These are phyloP conservation scores for Claviceps arundinis DNA, from an alignment of 2,329 filamentous ascomycete species.

Conservation along the genomic window DNA sequence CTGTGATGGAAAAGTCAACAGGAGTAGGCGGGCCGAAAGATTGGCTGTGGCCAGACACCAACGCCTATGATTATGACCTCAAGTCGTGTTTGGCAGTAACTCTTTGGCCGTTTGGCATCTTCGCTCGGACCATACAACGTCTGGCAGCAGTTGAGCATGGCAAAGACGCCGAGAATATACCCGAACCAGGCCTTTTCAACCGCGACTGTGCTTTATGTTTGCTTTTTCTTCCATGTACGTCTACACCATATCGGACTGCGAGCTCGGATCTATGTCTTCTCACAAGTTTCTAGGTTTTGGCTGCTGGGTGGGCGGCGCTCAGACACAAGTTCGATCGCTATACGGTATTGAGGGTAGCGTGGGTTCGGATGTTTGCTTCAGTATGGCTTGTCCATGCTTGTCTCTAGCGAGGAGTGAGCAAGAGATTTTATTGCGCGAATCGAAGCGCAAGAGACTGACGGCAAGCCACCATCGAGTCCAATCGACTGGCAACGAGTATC, in stretches of 20 bases:
- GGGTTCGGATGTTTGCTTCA: conserved; percentile 12
- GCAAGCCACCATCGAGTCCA: conserved; percentile 3
- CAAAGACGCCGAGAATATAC: conserved; percentile 8
- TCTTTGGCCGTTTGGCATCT: conserved; percentile 15
- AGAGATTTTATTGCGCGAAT: conserved; percentile 20
- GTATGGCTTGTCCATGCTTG: conserved; percentile 16
- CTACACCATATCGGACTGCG: background rate
- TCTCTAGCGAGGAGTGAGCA: conserved; percentile 18
- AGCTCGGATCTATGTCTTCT: background rate
- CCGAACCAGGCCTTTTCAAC: conserved; percentile 10
- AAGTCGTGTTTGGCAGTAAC: conserved; percentile 6
- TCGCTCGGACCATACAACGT: conserved; percentile 15
- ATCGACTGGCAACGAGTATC: conserved; percentile 10
- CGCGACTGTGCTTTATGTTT: conserved; percentile 13
- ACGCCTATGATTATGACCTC: background rate
- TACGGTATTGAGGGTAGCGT: conserved; percentile 19
- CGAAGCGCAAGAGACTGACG: conserved; percentile 5
- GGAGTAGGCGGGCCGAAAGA: conserved; percentile 3
- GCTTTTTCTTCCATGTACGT: conserved; percentile 18
- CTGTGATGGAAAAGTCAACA: conserved; percentile 11
- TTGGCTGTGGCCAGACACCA: conserved; percentile 9
- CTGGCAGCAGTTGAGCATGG: conserved; percentile 12
- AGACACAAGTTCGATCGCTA: conserved; percentile 17
- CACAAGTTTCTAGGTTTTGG: conserved; percentile 17
- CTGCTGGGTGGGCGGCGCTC: conserved; percentile 15